These are phyloP conservation scores for Trichothecium sympodiale DNA, from an alignment of 2,329 filamentous ascomycete genomes.

Conservation along the genomic window DNA sequence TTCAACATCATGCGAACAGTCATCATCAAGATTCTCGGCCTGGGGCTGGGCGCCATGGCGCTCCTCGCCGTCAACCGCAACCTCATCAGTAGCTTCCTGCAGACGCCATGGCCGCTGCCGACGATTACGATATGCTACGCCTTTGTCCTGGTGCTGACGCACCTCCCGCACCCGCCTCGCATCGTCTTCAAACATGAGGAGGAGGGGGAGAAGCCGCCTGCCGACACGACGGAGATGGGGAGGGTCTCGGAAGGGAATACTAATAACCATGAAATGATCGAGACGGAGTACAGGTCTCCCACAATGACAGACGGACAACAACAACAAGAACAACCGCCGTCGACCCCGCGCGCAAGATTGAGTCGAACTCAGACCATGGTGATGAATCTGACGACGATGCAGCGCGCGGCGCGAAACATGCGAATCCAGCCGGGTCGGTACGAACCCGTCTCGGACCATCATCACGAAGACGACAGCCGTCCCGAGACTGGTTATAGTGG, in stretches of 20 bases:
- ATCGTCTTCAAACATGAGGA: conserved; percentile 5
- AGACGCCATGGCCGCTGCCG: conserved; percentile 5
- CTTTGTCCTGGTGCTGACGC: conserved; percentile 13
- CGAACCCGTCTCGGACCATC: conserved; percentile 3
- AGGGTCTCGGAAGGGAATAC: no score
- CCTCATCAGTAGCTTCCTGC: conserved; percentile 1
- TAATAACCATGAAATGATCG: no score
- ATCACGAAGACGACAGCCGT: no score
- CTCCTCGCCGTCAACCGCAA: conserved; percentile 3
- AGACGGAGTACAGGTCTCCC: no score
- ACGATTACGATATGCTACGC: conserved; percentile 3
- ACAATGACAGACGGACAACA: conserved; percentile 1
- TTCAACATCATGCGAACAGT: conserved; percentile 6
- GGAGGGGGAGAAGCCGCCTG: no score
- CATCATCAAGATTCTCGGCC: conserved; percentile 4
- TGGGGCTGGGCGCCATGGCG: conserved; percentile 4
- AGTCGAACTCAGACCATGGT: neutral
- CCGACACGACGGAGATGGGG: neutral
- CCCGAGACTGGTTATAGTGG: neutral
- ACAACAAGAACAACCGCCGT: neutral
- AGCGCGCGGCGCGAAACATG: conserved; percentile 2
- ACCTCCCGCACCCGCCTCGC: conserved; percentile 14
- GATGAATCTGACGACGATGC: conserved; percentile 3
- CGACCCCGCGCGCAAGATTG: neutral
- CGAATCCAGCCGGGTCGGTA: conserved; percentile 4